Conservation (phyloP, 805 yeast species). For the Candida chilensis region DNA sequence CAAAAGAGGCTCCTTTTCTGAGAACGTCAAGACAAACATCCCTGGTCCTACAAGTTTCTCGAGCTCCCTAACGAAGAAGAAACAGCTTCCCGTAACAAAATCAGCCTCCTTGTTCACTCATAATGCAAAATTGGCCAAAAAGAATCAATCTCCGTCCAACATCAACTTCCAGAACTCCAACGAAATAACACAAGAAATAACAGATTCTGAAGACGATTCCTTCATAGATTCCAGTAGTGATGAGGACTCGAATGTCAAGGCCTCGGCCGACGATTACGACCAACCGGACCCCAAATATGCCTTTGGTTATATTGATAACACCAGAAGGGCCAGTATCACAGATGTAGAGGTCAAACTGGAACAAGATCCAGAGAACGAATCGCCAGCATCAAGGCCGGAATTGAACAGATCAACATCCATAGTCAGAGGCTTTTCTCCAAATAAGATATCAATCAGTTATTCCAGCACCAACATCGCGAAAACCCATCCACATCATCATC, state of each 20-base stretch:
- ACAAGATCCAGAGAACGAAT: too few species aligned
- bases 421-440: slow-evolving; percentile 14
- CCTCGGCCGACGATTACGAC: slow-evolving; percentile 11
- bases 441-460: slow-evolving; percentile 2
- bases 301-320: slow-evolving; percentile 10
- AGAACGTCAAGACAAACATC: slow-evolving; percentile 2
- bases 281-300: slow-evolving; percentile 17
- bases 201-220: too few species aligned
- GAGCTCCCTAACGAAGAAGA: slow-evolving; percentile 3
- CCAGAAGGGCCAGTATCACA: not conserved
- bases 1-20: slow-evolving; percentile 10
- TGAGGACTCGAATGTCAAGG: too few species aligned
- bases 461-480: too few species aligned
- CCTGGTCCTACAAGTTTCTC: not conserved
- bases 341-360: slow-evolving; percentile 1
- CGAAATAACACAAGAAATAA: slow-evolving; percentile 7
- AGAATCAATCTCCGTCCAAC: slow-evolving; percentile 1
- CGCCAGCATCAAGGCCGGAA: not conserved
- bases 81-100: slow-evolving; percentile 9
- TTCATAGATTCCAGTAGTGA: too few species aligned
- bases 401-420: slow-evolving; percentile 14
- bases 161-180: not conserved
- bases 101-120: slow-evolving; percentile 13
- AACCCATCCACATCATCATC: slow-evolving; percentile 2
- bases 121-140: slow-evolving; percentile 9